phyloP scores from a whole-genome alignment of 208 protist species.

The Tritrichomonas foetus region DNA sequence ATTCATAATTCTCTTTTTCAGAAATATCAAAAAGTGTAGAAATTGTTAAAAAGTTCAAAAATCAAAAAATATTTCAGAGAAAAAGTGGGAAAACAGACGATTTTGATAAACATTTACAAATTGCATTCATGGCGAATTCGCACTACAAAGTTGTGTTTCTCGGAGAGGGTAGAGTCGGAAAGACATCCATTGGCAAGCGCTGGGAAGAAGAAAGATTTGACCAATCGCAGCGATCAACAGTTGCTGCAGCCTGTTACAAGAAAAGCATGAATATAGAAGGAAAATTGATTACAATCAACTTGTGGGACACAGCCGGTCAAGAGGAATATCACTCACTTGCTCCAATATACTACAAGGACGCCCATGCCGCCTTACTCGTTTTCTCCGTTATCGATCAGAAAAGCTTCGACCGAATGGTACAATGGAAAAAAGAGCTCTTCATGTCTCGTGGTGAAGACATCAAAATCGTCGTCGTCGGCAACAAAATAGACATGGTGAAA shows the following conservation, averaged over 20 bases:
- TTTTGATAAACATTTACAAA: no score
- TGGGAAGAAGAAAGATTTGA: conserved; percentile 18
- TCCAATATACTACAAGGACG: not conserved
- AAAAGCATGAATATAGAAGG: not conserved
- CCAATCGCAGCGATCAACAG: not conserved
- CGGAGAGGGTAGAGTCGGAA: conserved; percentile 1
- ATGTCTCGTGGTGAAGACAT: not conserved
- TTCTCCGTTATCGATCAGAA: not conserved
- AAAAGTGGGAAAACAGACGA: no score
- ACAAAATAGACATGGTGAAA: not conserved
- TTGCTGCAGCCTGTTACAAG: not conserved
- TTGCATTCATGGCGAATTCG: no score
- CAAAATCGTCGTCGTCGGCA: not conserved
- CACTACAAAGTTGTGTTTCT: conserved; percentile 13
- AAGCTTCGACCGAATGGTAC: not conserved
- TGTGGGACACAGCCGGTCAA: conserved; percentile 16
- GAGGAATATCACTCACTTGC: conserved; percentile 20
- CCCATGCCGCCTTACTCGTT: not conserved
- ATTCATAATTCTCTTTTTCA: no score
- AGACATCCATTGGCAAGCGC: conserved; percentile 26
- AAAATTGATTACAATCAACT: not conserved
- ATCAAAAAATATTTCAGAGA: no score
- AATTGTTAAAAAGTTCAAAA: no score
- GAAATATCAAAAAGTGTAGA: no score
- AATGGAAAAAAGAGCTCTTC: not conserved